phyloP scores from a whole-genome alignment of 2,329 filamentous ascomycete genomes.

The Aspergillus proliferans region DNA sequence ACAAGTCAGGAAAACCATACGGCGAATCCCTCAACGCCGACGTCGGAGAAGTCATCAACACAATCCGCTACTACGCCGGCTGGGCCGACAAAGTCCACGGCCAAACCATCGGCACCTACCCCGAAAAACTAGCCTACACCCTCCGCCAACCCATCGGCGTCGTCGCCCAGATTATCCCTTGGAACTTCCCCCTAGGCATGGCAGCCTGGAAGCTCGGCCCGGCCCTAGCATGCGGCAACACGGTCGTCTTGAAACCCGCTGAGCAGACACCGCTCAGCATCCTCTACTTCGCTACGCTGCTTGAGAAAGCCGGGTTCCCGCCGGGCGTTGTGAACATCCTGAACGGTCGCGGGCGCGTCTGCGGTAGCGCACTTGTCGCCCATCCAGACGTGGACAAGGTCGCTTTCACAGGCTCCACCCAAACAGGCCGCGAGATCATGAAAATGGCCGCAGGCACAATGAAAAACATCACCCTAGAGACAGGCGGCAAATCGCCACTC shows the following conservation, averaged over 20 bases:
- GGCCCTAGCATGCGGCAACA: constrained; percentile 29
- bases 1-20: constrained; percentile 36
- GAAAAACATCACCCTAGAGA: constrained; percentile 32
- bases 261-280: constrained; percentile 31
- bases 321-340: constrained; percentile 31
- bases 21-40: constrained; percentile 56
- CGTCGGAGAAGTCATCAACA: constrained; percentile 59
- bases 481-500: constrained; percentile 61
- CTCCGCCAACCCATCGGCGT: constrained; percentile 71
- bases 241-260: constrained; percentile 29
- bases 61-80: constrained; percentile 79
- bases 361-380: constrained; percentile 24
- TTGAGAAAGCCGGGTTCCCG: constrained; percentile 30
- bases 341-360: constrained; percentile 26
- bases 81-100: constrained; percentile 90
- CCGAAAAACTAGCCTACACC: constrained; percentile 77
- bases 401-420: constrained; percentile 29
- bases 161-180: constrained; percentile 82
- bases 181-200: constrained; percentile 84
- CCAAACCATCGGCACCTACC: constrained; percentile 58
- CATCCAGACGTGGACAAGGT: constrained; percentile 31
- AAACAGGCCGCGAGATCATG: constrained; percentile 30
- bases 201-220: constrained; percentile 42
- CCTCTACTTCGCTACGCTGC: constrained; percentile 27
- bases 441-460: constrained; percentile 30